These are phyloP conservation scores for Lodderomyces orthopsilosis DNA, from an alignment of 1,139 yeast genomes.

Conservation along the genomic window DNA sequence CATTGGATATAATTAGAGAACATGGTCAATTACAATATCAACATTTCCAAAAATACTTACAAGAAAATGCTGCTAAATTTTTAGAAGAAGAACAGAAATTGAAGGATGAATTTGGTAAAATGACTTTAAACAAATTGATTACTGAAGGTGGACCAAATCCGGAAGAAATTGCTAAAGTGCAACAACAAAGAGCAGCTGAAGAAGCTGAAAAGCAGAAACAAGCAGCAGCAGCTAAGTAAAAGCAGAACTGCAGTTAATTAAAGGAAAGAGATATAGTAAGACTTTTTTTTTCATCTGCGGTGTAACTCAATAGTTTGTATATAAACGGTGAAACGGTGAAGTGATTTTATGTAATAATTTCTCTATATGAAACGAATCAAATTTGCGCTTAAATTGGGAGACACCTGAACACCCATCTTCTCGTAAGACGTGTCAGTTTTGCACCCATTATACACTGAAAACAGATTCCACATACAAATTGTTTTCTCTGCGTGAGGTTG, in stretches of 20 bases:
- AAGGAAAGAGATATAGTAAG: not conserved
- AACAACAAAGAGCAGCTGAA: slow-evolving; percentile 38
- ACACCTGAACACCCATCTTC: too few relatives aligned
- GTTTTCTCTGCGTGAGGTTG: too few relatives aligned
- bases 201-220: slow-evolving; percentile 14
- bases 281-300: too few relatives aligned
- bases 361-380: too few relatives aligned
- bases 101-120: slow-evolving; percentile 75
- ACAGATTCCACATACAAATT: not conserved
- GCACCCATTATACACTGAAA: too few relatives aligned
- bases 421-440: too few relatives aligned
- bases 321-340: not conserved
- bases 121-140: slow-evolving; percentile 77
- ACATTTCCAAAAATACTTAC: slow-evolving; percentile 75
- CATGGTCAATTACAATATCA: slow-evolving; percentile 90
- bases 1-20: slow-evolving; percentile 85
- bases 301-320: not conserved
- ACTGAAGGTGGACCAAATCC: slow-evolving; percentile 85
- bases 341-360: not conserved
- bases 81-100: slow-evolving; percentile 75
- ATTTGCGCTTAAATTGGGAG: too few relatives aligned
- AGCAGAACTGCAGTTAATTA: too few relatives aligned
- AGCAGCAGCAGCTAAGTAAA: not conserved
- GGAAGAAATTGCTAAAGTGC: slow-evolving; percentile 75
- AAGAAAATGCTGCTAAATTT: slow-evolving; percentile 87